These are phyloP conservation scores for Sclerotinia glacialis DNA, from an alignment of 2,329 filamentous ascomycete species.

Conservation along the genomic window DNA sequence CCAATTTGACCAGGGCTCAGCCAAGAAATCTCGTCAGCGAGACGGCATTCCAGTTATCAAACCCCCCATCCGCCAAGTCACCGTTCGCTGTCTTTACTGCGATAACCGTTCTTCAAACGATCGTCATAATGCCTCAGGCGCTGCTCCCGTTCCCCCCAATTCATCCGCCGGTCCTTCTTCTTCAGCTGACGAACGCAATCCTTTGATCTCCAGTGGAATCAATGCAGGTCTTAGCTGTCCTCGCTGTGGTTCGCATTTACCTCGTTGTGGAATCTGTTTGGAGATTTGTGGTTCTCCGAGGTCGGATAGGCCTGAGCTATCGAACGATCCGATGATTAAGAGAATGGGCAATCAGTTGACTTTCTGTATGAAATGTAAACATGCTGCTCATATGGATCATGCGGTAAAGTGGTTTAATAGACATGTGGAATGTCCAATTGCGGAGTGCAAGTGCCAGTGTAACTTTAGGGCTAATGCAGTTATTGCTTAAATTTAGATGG, in stretches of 20 bases:
- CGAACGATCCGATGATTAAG: constrained; percentile 48
- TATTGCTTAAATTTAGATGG: constrained; percentile 8
- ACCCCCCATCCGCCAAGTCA: constrained; percentile 65
- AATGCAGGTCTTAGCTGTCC: constrained; percentile 63
- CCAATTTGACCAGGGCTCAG: constrained; percentile 75
- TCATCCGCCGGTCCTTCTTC: constrained; percentile 28
- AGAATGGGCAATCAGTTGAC: constrained; percentile 59
- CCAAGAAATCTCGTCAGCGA: constrained; percentile 61
- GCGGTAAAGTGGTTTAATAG: constrained; percentile 64
- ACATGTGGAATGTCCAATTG: constrained; percentile 65
- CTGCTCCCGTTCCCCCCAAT: constrained; percentile 15
- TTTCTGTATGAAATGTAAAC: constrained; percentile 66
- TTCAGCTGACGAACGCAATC: constrained; percentile 45
- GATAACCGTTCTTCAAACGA: constrained; percentile 55
- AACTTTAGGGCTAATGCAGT: constrained; percentile 28
- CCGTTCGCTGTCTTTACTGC: constrained; percentile 75
- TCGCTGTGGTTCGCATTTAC: constrained; percentile 64
- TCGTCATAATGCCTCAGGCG: constrained; percentile 30
- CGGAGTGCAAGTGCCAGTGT: constrained; percentile 65
- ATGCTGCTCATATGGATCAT: constrained; percentile 66
- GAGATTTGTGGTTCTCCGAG: constrained; percentile 64
- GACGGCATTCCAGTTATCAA: constrained; percentile 62
- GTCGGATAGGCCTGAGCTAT: constrained; percentile 55
- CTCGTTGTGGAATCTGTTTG: constrained; percentile 65
- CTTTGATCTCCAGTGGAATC: constrained; percentile 56